These are phyloP conservation scores for Trichosporon sp. DNA, from an alignment of 1,284 basidiomycete genomes.

Conservation along the genomic window DNA sequence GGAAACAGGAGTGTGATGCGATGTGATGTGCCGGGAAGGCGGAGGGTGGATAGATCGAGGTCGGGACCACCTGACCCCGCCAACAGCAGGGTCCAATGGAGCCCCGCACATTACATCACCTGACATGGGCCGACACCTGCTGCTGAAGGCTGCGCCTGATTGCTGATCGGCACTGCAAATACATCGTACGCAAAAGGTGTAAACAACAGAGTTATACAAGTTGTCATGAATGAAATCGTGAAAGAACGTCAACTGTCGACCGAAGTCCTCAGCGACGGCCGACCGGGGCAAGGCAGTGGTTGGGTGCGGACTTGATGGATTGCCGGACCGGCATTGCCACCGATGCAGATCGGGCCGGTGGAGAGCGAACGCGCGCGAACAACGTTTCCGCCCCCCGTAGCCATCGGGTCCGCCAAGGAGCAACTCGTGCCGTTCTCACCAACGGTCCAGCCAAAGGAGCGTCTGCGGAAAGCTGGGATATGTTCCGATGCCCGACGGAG, in stretches of 20 bases:
- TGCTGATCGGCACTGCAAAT: neutral
- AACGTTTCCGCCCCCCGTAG: neutral
- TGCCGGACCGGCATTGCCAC: neutral
- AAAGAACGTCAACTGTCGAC: neutral
- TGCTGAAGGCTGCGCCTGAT: too few species aligned
- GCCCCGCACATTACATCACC: neutral
- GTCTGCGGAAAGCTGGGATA: slow-evolving; percentile 37
- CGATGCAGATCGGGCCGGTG: neutral
- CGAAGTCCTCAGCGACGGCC: neutral
- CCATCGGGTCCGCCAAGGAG: neutral
- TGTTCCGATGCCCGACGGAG: slow-evolving; percentile 47
- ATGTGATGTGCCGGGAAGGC: neutral
- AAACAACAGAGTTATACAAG: neutral
- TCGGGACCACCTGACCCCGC: slow-evolving; percentile 16
- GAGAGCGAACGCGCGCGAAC: slow-evolving; percentile 22
- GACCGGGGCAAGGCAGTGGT: neutral
- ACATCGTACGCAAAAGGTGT: neutral
- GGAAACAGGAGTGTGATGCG: neutral
- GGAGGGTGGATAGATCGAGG: slow-evolving; percentile 31
- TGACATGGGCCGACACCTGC: neutral
- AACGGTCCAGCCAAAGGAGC: slow-evolving; percentile 26
- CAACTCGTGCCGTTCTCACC: neutral
- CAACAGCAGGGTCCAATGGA: neutral
- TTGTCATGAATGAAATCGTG: neutral
- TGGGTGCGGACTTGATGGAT: neutral